These are phyloP conservation scores for Fusarium dimerum DNA, from an alignment of 2,329 filamentous ascomycete species.

Conservation along the genomic window DNA sequence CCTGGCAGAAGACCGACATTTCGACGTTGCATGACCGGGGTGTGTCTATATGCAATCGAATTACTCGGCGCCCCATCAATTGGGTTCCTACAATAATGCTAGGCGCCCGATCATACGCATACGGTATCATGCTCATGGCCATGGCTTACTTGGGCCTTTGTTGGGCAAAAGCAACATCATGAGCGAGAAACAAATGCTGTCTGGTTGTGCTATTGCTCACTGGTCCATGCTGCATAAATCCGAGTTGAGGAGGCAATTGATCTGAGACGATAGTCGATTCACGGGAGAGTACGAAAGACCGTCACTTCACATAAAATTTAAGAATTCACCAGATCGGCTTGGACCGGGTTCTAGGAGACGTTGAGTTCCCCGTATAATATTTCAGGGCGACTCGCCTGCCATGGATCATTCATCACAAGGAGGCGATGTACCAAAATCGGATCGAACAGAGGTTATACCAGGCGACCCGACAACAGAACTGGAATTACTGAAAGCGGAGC, in stretches of 20 bases:
- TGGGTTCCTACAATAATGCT: too few species aligned
- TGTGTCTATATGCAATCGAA: not conserved
- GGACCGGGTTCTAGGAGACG: too few species aligned
- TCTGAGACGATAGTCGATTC: constrained; percentile 6
- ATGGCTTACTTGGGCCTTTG: constrained; percentile 25
- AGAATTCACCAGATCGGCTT: not conserved
- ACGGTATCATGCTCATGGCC: constrained; percentile 20
- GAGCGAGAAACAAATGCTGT: constrained; percentile 1
- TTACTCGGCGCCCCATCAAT: too few species aligned
- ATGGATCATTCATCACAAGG: too few species aligned
- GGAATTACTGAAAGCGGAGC: constrained; percentile 33
- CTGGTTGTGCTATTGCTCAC: constrained; percentile 16
- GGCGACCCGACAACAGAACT: constrained; percentile 29
- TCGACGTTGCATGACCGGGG: constrained; percentile 12
- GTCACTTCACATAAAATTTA: not conserved
- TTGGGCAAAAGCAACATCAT: constrained; percentile 15
- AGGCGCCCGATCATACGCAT: constrained; percentile 22
- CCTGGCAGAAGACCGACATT: constrained; percentile 28
- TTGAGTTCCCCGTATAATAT: too few species aligned
- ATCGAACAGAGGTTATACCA: constrained; percentile 36
- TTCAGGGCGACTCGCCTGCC: too few species aligned
- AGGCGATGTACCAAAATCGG: constrained; percentile 38
- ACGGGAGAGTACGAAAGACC: not conserved
- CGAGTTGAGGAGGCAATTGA: constrained; percentile 4
- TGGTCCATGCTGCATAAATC: not conserved